A percentile compares a stretch with the other conserved stretches of the same genome.
phyloP scores from a whole-genome alignment of 2,329 filamentous ascomycete genomes.

The Nemania diffusa region DNA sequence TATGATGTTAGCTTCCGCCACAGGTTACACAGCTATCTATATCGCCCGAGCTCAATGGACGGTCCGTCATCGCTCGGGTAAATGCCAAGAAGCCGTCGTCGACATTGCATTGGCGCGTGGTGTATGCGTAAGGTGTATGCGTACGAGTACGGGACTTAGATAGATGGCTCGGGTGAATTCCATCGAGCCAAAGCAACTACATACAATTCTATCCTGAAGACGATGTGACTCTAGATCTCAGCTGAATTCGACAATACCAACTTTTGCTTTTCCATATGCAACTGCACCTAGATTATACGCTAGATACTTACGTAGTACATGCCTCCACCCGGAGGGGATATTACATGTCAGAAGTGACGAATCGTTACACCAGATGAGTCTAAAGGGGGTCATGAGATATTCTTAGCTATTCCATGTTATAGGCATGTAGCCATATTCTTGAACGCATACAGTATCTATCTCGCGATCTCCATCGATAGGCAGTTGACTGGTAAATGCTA shows the following conservation, averaged over 20 bases:
- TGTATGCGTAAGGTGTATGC: too few relatives aligned
- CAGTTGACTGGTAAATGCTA: too few relatives aligned
- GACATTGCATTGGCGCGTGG: neutral
- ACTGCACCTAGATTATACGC: too few relatives aligned
- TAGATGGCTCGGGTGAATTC: slow-evolving; percentile 2
- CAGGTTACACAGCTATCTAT: slow-evolving; percentile 16
- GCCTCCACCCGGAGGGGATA: too few relatives aligned
- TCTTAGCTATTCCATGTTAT: neutral
- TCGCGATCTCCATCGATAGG: too few relatives aligned
- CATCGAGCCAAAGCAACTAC: slow-evolving; percentile 14
- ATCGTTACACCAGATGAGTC: neutral
- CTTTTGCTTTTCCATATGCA: neutral
- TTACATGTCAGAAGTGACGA: neutral
- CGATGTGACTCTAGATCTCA: neutral
- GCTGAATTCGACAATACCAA: neutral
- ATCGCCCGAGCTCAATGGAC: slow-evolving; percentile 4
- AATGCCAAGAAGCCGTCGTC: slow-evolving; percentile 4
- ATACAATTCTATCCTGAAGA: slow-evolving; percentile 1
- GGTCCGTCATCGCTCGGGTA: slow-evolving; percentile 13
- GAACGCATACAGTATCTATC: too few relatives aligned
- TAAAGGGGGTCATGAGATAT: neutral
- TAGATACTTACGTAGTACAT: too few relatives aligned
- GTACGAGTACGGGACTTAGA: neutral
- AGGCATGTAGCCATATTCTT: too few relatives aligned
- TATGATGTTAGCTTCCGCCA: slow-evolving; percentile 18